Percentiles rank a stretch among this genome's conserved stretches.
Evolutionary conservation across 2,329 filamentous ascomycete genomes (phyloP).

Genomic region (Grosmannia serpens): DNA sequence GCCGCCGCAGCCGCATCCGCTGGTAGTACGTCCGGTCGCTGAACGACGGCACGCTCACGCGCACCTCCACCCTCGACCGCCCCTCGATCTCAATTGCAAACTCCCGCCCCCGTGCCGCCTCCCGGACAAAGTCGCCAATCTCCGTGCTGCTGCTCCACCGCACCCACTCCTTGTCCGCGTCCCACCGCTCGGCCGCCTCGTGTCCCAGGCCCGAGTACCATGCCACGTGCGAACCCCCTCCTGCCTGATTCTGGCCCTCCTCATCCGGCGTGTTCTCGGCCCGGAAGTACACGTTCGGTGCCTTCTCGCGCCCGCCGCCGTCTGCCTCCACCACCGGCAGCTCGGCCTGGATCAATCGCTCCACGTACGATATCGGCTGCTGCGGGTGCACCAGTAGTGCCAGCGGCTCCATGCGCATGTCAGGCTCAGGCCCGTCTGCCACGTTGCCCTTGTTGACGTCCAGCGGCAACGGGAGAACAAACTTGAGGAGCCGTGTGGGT

Average conservation of each 20-base stretch:
- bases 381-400: slow-evolving; percentile 80
- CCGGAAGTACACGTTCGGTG: slow-evolving; percentile 66
- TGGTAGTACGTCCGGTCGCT: slow-evolving; percentile 84
- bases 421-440: slow-evolving; percentile 20
- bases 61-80: slow-evolving; percentile 40
- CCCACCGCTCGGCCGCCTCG: slow-evolving; percentile 32
- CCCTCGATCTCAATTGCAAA: slow-evolving; percentile 79
- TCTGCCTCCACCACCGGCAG: slow-evolving; percentile 53
- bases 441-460: slow-evolving; percentile 19
- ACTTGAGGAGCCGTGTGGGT: slow-evolving; percentile 66
- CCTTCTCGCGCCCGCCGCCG: slow-evolving; percentile 49
- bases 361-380: slow-evolving; percentile 82
- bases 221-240: slow-evolving; percentile 37
- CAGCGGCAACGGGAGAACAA: slow-evolving; percentile 60
- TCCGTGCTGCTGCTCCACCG: slow-evolving; percentile 84
- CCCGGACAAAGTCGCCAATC: slow-evolving; percentile 86
- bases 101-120: slow-evolving; percentile 73
- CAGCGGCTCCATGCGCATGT: slow-evolving; percentile 56
- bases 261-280: slow-evolving; percentile 51
- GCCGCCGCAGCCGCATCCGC: slow-evolving; percentile 62
- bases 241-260: slow-evolving; percentile 29
- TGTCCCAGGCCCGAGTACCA: slow-evolving; percentile 61
- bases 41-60: slow-evolving; percentile 76
- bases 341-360: slow-evolving; percentile 80
- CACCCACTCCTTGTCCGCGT: slow-evolving; percentile 55